A percentile compares a stretch with the other conserved stretches of the same genome.
These are phyloP conservation scores for Alternaria infectoria DNA, from an alignment of 2,329 filamentous ascomycete species.

Conservation along the genomic window DNA sequence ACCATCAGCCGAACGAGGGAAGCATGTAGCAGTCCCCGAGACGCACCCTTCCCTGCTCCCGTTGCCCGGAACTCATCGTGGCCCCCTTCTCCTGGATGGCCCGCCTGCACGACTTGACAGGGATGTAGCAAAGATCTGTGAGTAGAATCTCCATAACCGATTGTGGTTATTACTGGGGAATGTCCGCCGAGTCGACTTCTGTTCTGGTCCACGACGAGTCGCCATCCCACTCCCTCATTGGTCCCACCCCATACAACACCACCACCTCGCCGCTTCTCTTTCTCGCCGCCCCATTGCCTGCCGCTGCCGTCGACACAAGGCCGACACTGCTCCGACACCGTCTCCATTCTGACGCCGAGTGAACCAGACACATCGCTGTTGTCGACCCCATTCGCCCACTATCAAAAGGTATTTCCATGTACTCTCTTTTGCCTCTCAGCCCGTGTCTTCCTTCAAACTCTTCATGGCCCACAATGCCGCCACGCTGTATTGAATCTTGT, in stretches of 20 bases:
- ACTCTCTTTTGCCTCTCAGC: constrained; percentile 13
- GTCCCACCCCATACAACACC: constrained; percentile 30
- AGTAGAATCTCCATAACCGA: constrained; percentile 42
- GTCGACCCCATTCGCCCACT: constrained; percentile 1
- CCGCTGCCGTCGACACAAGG: constrained; percentile 12
- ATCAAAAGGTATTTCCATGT: constrained; percentile 35
- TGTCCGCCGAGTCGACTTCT: constrained; percentile 43
- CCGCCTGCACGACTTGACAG: constrained; percentile 46
- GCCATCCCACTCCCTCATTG: constrained; percentile 39
- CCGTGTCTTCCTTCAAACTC: constrained; percentile 1
- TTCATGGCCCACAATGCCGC: not conserved
- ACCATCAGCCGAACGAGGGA: constrained; percentile 51
- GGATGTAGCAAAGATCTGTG: constrained; percentile 45
- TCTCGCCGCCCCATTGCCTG: constrained; percentile 23
- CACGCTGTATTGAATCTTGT: not conserved
- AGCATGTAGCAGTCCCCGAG: constrained; percentile 44
- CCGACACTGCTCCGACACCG: constrained; percentile 13
- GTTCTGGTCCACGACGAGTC: constrained; percentile 39
- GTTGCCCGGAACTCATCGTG: constrained; percentile 45
- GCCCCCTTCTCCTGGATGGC: constrained; percentile 48
- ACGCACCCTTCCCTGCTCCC: constrained; percentile 43
- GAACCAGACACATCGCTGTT: not conserved
- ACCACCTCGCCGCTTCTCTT: constrained; percentile 22
- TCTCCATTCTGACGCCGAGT: not conserved
- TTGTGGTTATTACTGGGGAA: constrained; percentile 49